Conservation (phyloP, 768 basidiomycete genomes). For the Ephemerocybe angulata region DNA sequence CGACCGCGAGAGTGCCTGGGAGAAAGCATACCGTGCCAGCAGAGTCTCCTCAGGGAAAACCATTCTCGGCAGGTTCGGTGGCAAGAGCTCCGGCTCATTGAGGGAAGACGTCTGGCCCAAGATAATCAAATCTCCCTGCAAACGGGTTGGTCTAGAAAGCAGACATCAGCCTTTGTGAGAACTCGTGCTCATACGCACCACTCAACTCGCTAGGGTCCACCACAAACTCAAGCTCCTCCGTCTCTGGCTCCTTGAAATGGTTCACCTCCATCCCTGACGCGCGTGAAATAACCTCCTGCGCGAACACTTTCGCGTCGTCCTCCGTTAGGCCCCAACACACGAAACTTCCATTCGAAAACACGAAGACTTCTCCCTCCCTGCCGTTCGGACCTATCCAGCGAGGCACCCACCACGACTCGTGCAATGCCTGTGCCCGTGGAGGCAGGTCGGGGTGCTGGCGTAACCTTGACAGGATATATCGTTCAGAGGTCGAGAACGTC, state of each 20-base stretch:
- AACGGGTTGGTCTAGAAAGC: conserved; percentile 63
- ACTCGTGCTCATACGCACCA: conserved; percentile 19
- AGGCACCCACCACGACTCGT: conserved; percentile 80
- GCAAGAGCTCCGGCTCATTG: conserved; percentile 47
- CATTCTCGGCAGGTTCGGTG: conserved; percentile 45
- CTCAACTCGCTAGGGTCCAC: conserved; percentile 85
- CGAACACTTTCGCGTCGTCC: conserved; percentile 67
- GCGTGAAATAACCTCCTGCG: conserved; percentile 53
- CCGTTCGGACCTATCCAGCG: conserved; percentile 52
- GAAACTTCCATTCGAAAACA: conserved; percentile 84
- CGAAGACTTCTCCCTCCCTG: conserved; percentile 76
- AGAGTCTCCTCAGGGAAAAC: conserved; percentile 67
- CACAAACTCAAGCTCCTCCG: conserved; percentile 90
- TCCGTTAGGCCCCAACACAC: conserved; percentile 89
- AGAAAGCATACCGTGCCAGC: conserved; percentile 86
- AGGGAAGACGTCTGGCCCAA: conserved; percentile 67
- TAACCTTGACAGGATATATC: conserved; percentile 67
- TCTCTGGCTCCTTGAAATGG: conserved; percentile 66
- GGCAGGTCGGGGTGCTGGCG: conserved; percentile 50
- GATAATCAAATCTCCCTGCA: conserved; percentile 91
- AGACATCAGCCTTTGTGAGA: conserved; percentile 12
- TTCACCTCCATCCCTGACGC: conserved; percentile 58
- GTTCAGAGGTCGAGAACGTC: conserved; percentile 84
- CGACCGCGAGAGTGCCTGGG: conserved; percentile 86
- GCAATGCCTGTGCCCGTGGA: conserved; percentile 51